Evolutionary conservation across 2,329 filamentous ascomycete genomes (phyloP), one percentile per base, ranked within the genome.

Genomic region (Ilyonectria destructans): DNA sequence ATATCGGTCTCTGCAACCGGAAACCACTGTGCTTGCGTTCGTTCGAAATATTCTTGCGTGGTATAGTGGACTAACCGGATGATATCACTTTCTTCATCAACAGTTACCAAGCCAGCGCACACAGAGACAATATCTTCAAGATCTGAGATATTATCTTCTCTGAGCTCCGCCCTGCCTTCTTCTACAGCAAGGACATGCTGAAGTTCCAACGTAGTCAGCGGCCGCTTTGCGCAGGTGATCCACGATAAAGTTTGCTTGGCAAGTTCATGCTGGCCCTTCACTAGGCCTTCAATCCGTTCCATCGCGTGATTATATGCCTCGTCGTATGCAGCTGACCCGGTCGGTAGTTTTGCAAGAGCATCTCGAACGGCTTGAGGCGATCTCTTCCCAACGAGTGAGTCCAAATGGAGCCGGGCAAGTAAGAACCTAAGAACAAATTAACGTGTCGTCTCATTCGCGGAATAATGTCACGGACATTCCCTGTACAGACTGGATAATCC

Each of bases 21-120:
- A 61, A 85, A 80, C 75, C 78, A 82, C 4, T 52, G 29, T 0
- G 7, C 40, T 10, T 64, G 54, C 1, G 69, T 80, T 13, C 67
- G 55, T n/a, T 82, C 75, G 49, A 87, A 80, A 69, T 84, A 87
- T 45, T 85, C 79, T 51, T 85, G 81, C 1, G 83, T 77, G 0
- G 85, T 86, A 61, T 84, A 83, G 67, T 87, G 84, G 3, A 85
- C 82, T 0, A 86, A 68, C 3, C 82, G 78, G 10, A 86, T 74
- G 26, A 81, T 74, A 21, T 75, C 51, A 52, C 77, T 85, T 48
- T 81, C 68, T 57, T 80, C 61, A 37, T 86, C 82, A 3, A 84
- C 43, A 0, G 77, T 81, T 1, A 86, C 80, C 13, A 87, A 58
- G 0, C 84, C 84, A 35, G 78, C 79, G 62, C 83, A 86, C 1